phyloP scores from a whole-genome alignment of 208 protist genomes.

The Wallacemonas sp. region DNA sequence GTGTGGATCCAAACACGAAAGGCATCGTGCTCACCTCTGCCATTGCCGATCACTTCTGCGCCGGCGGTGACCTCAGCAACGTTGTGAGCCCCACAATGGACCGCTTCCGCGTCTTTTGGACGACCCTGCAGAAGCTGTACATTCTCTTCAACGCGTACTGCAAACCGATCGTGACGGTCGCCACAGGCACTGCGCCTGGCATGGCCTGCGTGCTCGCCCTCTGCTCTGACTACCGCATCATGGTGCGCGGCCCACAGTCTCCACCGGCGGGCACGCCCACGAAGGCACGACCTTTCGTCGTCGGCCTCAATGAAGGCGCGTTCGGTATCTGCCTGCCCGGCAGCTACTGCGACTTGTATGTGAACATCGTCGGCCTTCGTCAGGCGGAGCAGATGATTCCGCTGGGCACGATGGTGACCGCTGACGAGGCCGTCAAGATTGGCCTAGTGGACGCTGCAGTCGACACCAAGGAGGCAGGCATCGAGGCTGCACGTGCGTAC shows the following conservation, averaged over 20 bases:
- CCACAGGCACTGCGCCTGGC: conserved; percentile 42
- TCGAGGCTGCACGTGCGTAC: conserved; percentile 46
- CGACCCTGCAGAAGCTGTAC: conserved; percentile 48
- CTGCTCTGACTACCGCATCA: conserved; percentile 49
- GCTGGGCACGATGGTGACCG: conserved; percentile 66
- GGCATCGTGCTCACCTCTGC: conserved; percentile 44
- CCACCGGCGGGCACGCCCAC: conserved; percentile 5
- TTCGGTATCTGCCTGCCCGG: conserved; percentile 42
- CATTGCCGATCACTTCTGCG: conserved; percentile 46
- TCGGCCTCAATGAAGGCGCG: conserved; percentile 54
- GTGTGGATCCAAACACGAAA: conserved; percentile 31
- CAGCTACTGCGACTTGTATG: conserved; percentile 42
- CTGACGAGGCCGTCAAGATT: conserved; percentile 60
- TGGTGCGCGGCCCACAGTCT: conserved; percentile 27
- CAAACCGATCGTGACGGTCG: conserved; percentile 41
- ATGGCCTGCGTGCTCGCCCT: conserved; percentile 50
- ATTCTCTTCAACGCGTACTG: conserved; percentile 39
- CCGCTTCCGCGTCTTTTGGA: conserved; percentile 39
- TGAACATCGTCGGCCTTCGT: conserved; percentile 62
- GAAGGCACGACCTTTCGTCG: conserved; percentile 24
- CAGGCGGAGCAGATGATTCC: conserved; percentile 73
- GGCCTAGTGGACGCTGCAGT: conserved; percentile 72
- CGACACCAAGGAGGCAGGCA: conserved; percentile 33
- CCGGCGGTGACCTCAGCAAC: conserved; percentile 52
- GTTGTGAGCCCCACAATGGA: conserved; percentile 36